These are phyloP conservation scores for Termitomyces heimii DNA, from an alignment of 768 basidiomycete species.

Conservation along the genomic window DNA sequence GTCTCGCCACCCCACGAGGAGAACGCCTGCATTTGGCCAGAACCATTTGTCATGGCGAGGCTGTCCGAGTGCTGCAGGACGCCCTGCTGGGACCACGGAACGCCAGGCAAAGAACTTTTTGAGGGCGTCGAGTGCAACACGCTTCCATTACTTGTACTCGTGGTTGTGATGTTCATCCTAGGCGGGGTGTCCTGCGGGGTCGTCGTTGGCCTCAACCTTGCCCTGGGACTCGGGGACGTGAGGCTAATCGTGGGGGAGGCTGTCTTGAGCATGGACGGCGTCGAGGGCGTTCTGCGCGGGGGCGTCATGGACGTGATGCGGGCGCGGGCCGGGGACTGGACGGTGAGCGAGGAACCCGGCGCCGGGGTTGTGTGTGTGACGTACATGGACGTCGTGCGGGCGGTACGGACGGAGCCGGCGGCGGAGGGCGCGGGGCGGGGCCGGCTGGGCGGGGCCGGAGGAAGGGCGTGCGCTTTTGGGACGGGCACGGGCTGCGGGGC, in stretches of 20 bases:
- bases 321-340: conserved; percentile 17
- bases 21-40: conserved; percentile 25
- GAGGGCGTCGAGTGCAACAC: conserved; percentile 4
- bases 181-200: conserved; percentile 28
- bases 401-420: conserved; percentile 18
- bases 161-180: conserved; percentile 1
- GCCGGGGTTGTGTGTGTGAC: background rate
- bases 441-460: background rate
- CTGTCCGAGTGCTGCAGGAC: conserved; percentile 8
- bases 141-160: background rate
- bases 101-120: conserved; percentile 6
- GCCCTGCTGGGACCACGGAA: conserved; percentile 9
- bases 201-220: conserved; percentile 21
- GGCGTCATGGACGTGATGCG: conserved; percentile 43
- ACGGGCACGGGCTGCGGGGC: conserved; percentile 21
- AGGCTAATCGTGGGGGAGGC: conserved; percentile 31
- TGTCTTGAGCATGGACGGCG: conserved; percentile 19
- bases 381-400: conserved; percentile 17
- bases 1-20: conserved; percentile 42
- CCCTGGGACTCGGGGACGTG: conserved; percentile 34
- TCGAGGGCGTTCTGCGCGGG: conserved; percentile 20
- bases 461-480: background rate
- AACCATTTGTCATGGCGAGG: conserved; percentile 17
- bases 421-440: conserved; percentile 23
- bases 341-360: background rate